phyloP scores from a whole-genome alignment of 176 grass and related monocot genomes.

The sorghum (Sorghum bicolor) region DNA sequence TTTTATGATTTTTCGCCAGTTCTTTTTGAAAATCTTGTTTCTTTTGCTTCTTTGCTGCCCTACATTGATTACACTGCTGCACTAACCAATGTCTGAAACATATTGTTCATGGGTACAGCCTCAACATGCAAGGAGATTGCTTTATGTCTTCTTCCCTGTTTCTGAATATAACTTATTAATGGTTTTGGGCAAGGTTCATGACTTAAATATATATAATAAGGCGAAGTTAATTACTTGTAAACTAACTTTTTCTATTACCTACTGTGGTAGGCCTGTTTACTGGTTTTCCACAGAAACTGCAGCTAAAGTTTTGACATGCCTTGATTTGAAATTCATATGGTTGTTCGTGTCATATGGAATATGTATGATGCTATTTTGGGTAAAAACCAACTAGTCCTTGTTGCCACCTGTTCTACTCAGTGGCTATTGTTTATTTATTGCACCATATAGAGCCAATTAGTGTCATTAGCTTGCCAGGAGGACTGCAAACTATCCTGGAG shows the following conservation, averaged over 20 bases:
- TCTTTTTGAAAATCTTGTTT: neutral
- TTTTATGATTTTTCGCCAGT: neutral
- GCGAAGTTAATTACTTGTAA: neutral
- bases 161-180: neutral
- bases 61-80: neutral
- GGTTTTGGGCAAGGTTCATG: neutral
- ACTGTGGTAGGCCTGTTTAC: neutral
- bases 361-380: neutral
- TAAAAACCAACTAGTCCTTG: neutral
- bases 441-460: slow-evolving; percentile 24
- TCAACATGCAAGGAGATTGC: neutral
- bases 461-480: slow-evolving; percentile 24
- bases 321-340: neutral
- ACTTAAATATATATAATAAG: neutral
- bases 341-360: neutral
- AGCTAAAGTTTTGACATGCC: neutral
- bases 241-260: neutral
- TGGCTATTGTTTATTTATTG: neutral
- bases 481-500: slow-evolving; percentile 35
- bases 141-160: neutral
- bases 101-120: neutral
- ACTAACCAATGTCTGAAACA: neutral
- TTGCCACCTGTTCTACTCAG: neutral
- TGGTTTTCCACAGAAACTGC: neutral
- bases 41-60: slow-evolving; percentile 10